Evolutionary conservation across 2,329 filamentous ascomycete genomes (phyloP), one percentile per base, ranked within the genome.

Genomic region (Hirsutella rhossiliensis): DNA sequence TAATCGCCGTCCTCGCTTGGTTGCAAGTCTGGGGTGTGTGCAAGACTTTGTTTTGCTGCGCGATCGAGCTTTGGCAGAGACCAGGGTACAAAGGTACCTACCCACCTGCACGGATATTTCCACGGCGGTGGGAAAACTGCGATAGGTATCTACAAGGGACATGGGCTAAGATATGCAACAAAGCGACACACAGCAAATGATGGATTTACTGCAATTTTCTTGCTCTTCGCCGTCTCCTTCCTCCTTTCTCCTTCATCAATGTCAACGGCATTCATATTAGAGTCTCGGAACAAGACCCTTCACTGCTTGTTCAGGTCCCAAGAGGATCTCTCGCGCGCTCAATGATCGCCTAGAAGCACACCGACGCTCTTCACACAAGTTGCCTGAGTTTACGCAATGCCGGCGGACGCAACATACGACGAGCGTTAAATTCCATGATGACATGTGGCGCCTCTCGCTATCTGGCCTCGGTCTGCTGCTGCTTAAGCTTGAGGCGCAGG

Each of bases 251-350:
- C 63, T 64, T 67, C 68, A 72, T 67, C 66, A 90, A 86, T 87
- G 81, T 87, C 79, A 78, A 73, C 62, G 80, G 82, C 87, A 82
- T 84, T 82, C 79, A 85, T 86, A 85, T 90, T 97, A 97, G 92
- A 98, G 92, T 98, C 92, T 94, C 90, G 89, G 84, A 84, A 80
- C 80, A 85, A 80, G 84, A 79, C 65, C 62, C 62, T 56, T 89
- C 86, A 87, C 76, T 97, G 78, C 84, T 87, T 88, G 80, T 85
- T 87, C 85, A 94, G 87, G 78, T 82, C 77, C 80, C 73, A 65
- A 65, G 73, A 68, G 77, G 82, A 72, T 76, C 85, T 89, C 84
- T 71, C 72, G 86, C 89, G 90, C 87, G 92, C 92, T 98, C 88
- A 78, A 89, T 82, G 87, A 88, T 85, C 75, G 85, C 84, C 90